Evolutionary conservation across 495 filamentous ascomycete genomes (phyloP).

Genomic region (Hyaloscypha bicolor): DNA sequence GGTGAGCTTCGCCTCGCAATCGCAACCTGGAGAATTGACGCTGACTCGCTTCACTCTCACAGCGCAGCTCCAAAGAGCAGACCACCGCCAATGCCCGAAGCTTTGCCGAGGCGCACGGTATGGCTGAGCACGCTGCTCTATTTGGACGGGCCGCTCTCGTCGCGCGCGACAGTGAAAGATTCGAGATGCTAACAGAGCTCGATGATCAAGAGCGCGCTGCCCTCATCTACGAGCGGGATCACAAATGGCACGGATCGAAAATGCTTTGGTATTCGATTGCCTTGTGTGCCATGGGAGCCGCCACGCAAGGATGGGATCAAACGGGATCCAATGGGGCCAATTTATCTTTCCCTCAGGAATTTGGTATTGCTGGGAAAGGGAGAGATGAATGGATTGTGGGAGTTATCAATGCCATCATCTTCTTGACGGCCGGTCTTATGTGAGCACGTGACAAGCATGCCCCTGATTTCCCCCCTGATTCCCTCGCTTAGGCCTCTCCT

Average conservation of each 20-base stretch:
- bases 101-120: conserved; percentile 53
- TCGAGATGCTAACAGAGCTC: conserved; percentile 49
- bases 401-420: conserved; percentile 55
- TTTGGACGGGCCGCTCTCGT: conserved; percentile 63
- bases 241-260: conserved; percentile 66
- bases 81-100: conserved; percentile 3
- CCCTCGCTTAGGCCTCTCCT: not conserved
- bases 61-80: conserved; percentile 10
- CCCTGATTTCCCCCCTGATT: not conserved
- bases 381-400: conserved; percentile 60
- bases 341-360: conserved; percentile 22
- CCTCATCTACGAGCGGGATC: conserved; percentile 55
- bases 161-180: conserved; percentile 59
- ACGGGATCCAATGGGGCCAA: conserved; percentile 27
- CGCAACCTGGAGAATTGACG: not conserved
- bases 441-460: conserved; percentile 27
- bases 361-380: conserved; percentile 31
- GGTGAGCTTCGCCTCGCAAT: conserved; percentile 2
- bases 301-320: conserved; percentile 72
- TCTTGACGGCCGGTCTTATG: conserved; percentile 52
- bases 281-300: conserved; percentile 71
- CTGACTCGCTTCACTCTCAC: not conserved
- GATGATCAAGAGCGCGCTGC: conserved; percentile 52
- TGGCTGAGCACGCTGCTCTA: conserved; percentile 49
- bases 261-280: conserved; percentile 42